These are phyloP conservation scores for Heteromeles arbutifolia DNA, from an alignment of 306 rosid genomes.

Conservation along the genomic window DNA sequence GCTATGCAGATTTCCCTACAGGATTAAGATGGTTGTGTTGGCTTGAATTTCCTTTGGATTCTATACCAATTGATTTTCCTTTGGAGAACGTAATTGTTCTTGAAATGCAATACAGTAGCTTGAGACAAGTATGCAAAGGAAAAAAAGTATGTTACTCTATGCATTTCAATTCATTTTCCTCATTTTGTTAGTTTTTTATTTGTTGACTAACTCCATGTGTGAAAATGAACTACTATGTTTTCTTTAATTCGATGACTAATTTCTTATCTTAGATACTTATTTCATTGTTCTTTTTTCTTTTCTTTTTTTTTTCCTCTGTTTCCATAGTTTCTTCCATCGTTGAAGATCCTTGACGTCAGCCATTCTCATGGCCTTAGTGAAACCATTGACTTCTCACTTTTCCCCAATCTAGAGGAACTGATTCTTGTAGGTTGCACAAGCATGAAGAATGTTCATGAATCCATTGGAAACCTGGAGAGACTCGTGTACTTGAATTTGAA, in stretches of 20 bases:
- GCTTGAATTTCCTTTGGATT: background rate
- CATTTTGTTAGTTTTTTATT: background rate
- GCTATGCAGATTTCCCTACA: background rate
- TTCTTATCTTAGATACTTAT: background rate
- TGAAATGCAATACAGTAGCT: background rate
- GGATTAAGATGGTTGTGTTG: background rate
- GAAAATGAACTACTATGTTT: too few relatives aligned
- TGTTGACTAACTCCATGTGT: too few relatives aligned
- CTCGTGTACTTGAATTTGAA: background rate
- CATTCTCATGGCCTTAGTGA: background rate
- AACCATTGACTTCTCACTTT: background rate
- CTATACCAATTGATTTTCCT: background rate
- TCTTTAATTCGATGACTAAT: too few relatives aligned
- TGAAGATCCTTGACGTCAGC: slow-evolving; percentile 4
- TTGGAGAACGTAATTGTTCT: background rate
- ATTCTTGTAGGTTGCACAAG: background rate
- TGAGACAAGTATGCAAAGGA: background rate
- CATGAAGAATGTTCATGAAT: background rate
- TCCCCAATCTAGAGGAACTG: background rate
- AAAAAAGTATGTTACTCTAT: background rate
- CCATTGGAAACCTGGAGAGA: slow-evolving; percentile 1
- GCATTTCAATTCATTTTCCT: background rate
- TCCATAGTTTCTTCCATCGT: background rate
- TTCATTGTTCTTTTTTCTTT: background rate
- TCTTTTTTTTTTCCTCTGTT: too few relatives aligned